Evolutionary conservation across 352 stramenopile genomes (phyloP).

Genomic region (Hyaloperonospora arabidopsidis): DNA sequence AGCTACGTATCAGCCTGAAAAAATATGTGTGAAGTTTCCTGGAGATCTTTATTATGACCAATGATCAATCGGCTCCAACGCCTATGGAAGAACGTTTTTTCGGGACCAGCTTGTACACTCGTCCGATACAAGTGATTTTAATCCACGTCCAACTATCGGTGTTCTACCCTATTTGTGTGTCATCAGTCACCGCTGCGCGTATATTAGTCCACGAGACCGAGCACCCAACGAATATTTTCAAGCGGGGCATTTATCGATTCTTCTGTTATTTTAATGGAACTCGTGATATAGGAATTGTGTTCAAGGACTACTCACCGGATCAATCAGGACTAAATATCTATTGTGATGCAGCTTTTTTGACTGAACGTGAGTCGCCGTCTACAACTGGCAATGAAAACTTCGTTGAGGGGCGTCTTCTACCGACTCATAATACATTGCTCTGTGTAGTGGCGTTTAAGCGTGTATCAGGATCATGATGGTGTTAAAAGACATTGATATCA

Average conservation of each 20-base stretch:
- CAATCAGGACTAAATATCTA: neutral
- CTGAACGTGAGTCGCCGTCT: neutral
- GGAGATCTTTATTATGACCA: too few species aligned
- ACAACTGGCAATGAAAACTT: neutral
- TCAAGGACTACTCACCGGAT: too few species aligned
- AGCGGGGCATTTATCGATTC: too few species aligned
- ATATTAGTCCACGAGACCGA: neutral
- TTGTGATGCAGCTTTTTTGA: neutral
- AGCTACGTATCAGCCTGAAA: too few species aligned
- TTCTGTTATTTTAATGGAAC: too few species aligned
- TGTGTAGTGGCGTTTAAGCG: neutral
- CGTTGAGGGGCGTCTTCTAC: neutral
- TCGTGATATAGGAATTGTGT: too few species aligned
- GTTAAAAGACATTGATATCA: neutral
- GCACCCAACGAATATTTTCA: neutral
- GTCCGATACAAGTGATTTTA: neutral
- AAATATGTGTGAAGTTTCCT: too few species aligned
- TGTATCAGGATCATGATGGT: too few species aligned
- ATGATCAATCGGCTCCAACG: too few species aligned
- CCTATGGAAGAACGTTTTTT: neutral
- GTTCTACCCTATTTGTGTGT: neutral
- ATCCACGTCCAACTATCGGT: neutral
- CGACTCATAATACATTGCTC: neutral
- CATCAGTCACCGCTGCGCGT: neutral
- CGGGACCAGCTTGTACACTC: neutral